Base-by-base conservation (phyloP, 805 yeast genomes). In the Lipomyces sp. region DNA sequence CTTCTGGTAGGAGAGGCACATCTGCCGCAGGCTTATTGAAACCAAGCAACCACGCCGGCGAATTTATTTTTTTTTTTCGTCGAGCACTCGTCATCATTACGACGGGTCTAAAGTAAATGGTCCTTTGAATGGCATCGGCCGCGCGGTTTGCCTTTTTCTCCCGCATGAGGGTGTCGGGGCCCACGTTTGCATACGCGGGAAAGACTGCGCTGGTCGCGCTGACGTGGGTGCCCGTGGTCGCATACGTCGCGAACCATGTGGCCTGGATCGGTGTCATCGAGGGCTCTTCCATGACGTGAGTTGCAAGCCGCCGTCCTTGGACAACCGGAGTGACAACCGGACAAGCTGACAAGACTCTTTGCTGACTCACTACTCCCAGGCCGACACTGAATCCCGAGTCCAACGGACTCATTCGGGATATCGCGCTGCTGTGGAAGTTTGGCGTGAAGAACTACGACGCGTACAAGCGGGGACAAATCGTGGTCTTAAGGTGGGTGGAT, bases 181-280 rank as follows among this genome's bases (percentile, higher is more conserved):
- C 10, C 29, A 26, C 29, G 29, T 7, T 26, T 16, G 6, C 13
- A 5, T 50, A 41, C 36, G 26, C 50, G 18, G 26, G 29, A 8
- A 33, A 34, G 43, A 43, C 58, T 6, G 49, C 56, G 2, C 41
- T 78, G 18, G 63, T 70, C 37, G 70, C 76, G 43, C 57, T 78
- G 14, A 70, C 84, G 16, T 89, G 96, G 96, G 68, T 88, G 26
- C 96, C 96, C 0, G 96, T 88, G 40, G 66, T 77, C 14, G 76
- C 83, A 57, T 78, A 86, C 0, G 68, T 83, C 53, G 78, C 80
- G 34, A 87, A 86, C 56, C 86, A 84, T 63, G 81, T 82, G 10
- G 81, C 78, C 45, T 88, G 81, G 68, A 75, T 89, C 24, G 86
- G 86, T 14, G 78, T 80, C 67, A 78, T 89, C 16, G 77, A 82